These are phyloP conservation scores for Metarhizium brunneum DNA, from an alignment of 2,329 filamentous ascomycete species.

Conservation along the genomic window DNA sequence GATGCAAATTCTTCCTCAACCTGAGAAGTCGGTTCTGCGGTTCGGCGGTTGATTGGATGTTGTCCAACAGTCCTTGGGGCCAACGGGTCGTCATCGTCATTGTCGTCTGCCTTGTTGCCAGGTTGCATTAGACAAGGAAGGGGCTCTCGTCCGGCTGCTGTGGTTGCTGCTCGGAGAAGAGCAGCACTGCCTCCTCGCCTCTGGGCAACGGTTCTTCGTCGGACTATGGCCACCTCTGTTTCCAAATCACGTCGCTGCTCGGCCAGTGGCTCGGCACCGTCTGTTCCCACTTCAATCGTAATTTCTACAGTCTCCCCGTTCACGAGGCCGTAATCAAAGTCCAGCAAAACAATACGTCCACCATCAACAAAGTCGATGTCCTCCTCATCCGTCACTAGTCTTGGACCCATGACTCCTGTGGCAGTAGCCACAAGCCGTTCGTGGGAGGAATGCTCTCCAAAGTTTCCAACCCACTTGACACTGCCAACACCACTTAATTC, in stretches of 20 bases:
- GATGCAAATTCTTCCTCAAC: conserved; percentile 35
- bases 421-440: conserved; percentile 62
- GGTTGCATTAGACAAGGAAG: conserved; percentile 21
- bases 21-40: conserved; percentile 14
- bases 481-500: conserved; percentile 57
- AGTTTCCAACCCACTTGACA: conserved; percentile 61
- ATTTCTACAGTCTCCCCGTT: conserved; percentile 50
- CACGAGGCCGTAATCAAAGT: conserved; percentile 56
- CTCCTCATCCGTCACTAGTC: conserved; percentile 56
- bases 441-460: conserved; percentile 35
- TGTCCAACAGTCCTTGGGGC: conserved; percentile 38
- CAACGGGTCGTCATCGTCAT: conserved; percentile 42
- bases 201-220: conserved; percentile 62
- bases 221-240: conserved; percentile 69
- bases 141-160: conserved; percentile 19
- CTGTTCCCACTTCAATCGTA: conserved; percentile 65
- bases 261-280: conserved; percentile 58
- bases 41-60: conserved; percentile 10
- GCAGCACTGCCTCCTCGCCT: conserved; percentile 39
- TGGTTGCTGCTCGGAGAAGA: conserved; percentile 41
- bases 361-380: conserved; percentile 70
- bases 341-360: conserved; percentile 61
- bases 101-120: conserved; percentile 9
- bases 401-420: conserved; percentile 53
- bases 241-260: conserved; percentile 68